A percentile compares a stretch with the other conserved stretches of the same genome.
Conservation (phyloP, 305 asterid genomes). For the Caryopteris hybrid region DNA sequence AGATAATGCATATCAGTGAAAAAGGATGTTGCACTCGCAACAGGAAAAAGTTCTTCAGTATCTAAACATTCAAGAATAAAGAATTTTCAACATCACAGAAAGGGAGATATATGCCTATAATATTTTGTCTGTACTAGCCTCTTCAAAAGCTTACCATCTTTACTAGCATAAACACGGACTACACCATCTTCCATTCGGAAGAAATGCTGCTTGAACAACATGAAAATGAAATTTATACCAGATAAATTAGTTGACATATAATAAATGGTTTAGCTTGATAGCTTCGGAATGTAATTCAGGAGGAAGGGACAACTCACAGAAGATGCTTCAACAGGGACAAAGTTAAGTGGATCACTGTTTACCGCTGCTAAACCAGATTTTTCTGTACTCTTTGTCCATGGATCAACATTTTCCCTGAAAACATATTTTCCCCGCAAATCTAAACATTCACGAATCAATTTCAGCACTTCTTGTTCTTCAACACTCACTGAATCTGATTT, state of each 20-base stretch:
- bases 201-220: conserved; percentile 54
- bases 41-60: conserved; percentile 79
- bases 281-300: conserved; percentile 18
- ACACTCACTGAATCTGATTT: conserved; percentile 52
- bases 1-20: conserved; percentile 89
- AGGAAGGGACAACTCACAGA: conserved; percentile 56
- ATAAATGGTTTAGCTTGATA: conserved; percentile 12
- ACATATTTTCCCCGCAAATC: conserved; percentile 81
- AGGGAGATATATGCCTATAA: background rate
- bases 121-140: conserved; percentile 15
- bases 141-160: conserved; percentile 49
- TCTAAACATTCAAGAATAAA: conserved; percentile 32
- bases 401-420: conserved; percentile 69
- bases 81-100: background rate
- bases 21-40: conserved; percentile 75
- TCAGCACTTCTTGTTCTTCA: conserved; percentile 87
- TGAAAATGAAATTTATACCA: conserved; percentile 15
- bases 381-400: conserved; percentile 53
- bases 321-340: conserved; percentile 76
- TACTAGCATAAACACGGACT: conserved; percentile 71
- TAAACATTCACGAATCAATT: conserved; percentile 74
- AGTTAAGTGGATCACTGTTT: conserved; percentile 53
- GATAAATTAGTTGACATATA: conserved; percentile 21
- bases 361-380: conserved; percentile 36
- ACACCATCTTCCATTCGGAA: conserved; percentile 92